Conservation (phyloP, 2,329 filamentous ascomycete genomes). For the Talaromyces albobiverticillius region DNA sequence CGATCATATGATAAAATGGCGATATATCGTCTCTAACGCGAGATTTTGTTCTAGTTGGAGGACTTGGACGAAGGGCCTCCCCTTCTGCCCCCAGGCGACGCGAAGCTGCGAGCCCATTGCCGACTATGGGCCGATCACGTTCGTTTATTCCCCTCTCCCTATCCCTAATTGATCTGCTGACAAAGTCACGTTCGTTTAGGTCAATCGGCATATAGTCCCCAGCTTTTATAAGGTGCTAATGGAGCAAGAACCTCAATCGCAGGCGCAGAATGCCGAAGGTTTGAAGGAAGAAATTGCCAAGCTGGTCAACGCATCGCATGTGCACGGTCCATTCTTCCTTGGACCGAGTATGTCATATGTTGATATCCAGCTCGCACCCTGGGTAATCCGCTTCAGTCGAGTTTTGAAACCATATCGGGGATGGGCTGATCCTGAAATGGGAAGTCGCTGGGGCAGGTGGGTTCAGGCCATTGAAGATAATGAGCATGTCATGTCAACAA, state of each 20-base stretch:
- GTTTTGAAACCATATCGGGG: constrained; percentile 63
- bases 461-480: constrained; percentile 66
- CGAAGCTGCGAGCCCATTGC: constrained; percentile 68
- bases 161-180: constrained; percentile 16
- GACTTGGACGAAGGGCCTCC: constrained; percentile 62
- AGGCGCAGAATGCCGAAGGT: constrained; percentile 57
- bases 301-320: constrained; percentile 56
- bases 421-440: constrained; percentile 63
- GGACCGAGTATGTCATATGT: constrained; percentile 61
- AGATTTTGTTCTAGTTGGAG: constrained; percentile 62
- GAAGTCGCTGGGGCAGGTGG: constrained; percentile 67
- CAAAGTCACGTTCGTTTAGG: constrained; percentile 41
- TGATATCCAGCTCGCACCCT: constrained; percentile 73
- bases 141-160: background rate
- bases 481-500: constrained; percentile 63
- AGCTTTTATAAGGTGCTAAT: constrained; percentile 72
- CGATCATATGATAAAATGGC: background rate
- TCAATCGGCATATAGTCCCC: constrained; percentile 74
- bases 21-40: background rate
- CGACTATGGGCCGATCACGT: constrained; percentile 68
- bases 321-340: constrained; percentile 67
- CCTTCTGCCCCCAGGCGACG: constrained; percentile 62
- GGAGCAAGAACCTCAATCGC: constrained; percentile 59
- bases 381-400: constrained; percentile 66
- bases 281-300: constrained; percentile 65